These are phyloP conservation scores for Dalbergia oliveri DNA, from an alignment of 306 rosid genomes.

Conservation along the genomic window DNA sequence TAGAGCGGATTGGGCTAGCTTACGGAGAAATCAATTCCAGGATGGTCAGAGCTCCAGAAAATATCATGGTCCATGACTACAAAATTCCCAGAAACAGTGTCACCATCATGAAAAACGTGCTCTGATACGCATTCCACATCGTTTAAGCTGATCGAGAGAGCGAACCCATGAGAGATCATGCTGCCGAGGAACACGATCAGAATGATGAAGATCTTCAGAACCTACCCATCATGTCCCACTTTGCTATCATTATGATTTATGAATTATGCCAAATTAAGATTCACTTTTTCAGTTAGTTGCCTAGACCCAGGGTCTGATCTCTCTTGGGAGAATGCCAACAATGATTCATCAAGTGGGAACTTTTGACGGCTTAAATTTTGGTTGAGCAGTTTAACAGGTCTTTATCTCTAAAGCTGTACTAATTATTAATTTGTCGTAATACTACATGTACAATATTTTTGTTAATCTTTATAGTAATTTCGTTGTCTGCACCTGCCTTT, in stretches of 20 bases:
- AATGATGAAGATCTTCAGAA: conserved; percentile 35
- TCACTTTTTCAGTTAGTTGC: not conserved
- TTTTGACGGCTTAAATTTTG: conserved; percentile 44
- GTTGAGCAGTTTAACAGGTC: conserved; percentile 42
- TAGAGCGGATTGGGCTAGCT: not conserved
- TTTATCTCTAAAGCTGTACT: conserved; percentile 19
- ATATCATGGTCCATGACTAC: conserved; percentile 61
- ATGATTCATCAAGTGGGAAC: conserved; percentile 26
- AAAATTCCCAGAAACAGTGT: conserved; percentile 55
- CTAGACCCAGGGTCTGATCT: conserved; percentile 20
- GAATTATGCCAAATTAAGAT: not conserved
- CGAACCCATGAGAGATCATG: conserved; percentile 21
- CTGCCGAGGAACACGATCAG: conserved; percentile 22
- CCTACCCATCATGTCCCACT: conserved; percentile 42
- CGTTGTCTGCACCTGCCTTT: too few relatives aligned
- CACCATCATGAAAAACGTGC: conserved; percentile 42
- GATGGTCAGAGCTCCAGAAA: conserved; percentile 61
- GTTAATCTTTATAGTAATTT: too few relatives aligned
- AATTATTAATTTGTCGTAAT: not conserved
- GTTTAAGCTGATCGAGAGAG: conserved; percentile 53
- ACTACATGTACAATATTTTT: too few relatives aligned
- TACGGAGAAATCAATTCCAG: conserved; percentile 59
- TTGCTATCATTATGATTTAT: not conserved
- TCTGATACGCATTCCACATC: conserved; percentile 58
- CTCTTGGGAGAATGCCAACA: conserved; percentile 18